Base-by-base conservation (phyloP, 192 early-diverging fungal genomes). In the Podochytrium sp. region DNA sequence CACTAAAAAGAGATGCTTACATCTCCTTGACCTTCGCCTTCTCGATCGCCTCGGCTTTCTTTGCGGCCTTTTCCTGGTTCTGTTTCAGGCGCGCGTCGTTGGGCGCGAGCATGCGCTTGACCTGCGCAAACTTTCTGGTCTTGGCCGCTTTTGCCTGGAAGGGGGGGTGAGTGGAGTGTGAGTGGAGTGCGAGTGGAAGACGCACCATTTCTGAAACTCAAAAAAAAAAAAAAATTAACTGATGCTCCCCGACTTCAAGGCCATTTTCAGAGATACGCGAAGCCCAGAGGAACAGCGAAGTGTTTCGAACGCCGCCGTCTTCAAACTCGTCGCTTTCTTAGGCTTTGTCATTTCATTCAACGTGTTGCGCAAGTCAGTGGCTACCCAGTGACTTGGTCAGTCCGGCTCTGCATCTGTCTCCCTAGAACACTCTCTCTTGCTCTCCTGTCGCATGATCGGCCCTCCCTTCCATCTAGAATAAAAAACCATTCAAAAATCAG, bases 71-170 rank as follows among this genome's bases (percentile, higher is more conserved):
- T 72, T 95, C 90, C 73, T 82, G 70, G 32, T 76, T 76, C 23
- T 71, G 50, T 53, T 84, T 84, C 84, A 98, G 83, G 50, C 97
- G 88, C 40, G 91, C 83, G 80, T 98, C 97, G 37, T 94, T 95
- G 33, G 93, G 91, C 63, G 90, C 91, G 71, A 98, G 86, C 78
- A 95, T 93, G 29, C 95, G 91, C 84, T 98, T 98, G 49, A 96
- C 94, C 58, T 90, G 84, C 35, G 92, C 97, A 81, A 98, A 97
- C 87, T 96, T 95, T 84, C 93, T 90, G 40, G 95, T 96, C 71
- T 87, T 92, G 68, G 90, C 96, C 23, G 93, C 93, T 81, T 97
- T 98, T 33, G 55, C 68, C 80, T 78, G 62, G 14, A 29, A 30
- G 2, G 25, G 27, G 14, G 40, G 10, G 65, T 27, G 65, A 29